Base-by-base conservation (phyloP, 2,329 filamentous ascomycete genomes). In the Escovopsis sp. region DNA sequence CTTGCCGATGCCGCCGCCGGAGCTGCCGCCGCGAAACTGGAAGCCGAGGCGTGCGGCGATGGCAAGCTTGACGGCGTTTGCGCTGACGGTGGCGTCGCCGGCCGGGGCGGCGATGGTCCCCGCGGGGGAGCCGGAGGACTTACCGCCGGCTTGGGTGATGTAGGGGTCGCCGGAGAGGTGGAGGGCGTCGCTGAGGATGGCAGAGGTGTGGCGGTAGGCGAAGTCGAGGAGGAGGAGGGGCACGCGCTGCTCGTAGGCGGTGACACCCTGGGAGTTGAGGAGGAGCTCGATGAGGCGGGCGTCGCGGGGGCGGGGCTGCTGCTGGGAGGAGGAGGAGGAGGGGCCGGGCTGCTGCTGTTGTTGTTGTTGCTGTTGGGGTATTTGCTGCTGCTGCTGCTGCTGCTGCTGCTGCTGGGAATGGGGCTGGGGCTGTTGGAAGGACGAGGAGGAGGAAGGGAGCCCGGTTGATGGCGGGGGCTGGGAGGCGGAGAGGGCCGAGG, bases 141-240 rank as follows among this genome's bases (percentile, higher is more conserved):
- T 64, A 5, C 62, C 50, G 37, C 70, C 70, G 2, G 70, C 70
- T 37, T 72, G 66, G 6, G 65, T 59, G 15, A 71, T 64, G 59
- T 82, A 80, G 7, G 78, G 78, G 53, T 84, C 79, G 6, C 72
- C 68, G 5, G 70, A 67, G 18, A 83, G 69, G 48, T 81, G 76
- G 13, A 83, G 58, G 6, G 75, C 77, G 58, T 86, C 80, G 44
- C 64, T 73, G 15, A 87, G 72, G 26, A 87, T 66, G 38, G 72
- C 69, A 2, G 74, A 75, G 9, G 79, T 83, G 65, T 86, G 82
- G 27, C 83, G 76, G 67, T 90, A 90, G 33, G 83, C 80, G 52
- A 88, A 88, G 61, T 90, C 83, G 53, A 90, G 76, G 33, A 90
- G 75, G 39, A 87, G 75, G 1, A 88, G 70, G 1, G 83, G 83